phyloP scores from a whole-genome alignment of 2,329 filamentous ascomycete species.

The Pyricularia sp. region DNA sequence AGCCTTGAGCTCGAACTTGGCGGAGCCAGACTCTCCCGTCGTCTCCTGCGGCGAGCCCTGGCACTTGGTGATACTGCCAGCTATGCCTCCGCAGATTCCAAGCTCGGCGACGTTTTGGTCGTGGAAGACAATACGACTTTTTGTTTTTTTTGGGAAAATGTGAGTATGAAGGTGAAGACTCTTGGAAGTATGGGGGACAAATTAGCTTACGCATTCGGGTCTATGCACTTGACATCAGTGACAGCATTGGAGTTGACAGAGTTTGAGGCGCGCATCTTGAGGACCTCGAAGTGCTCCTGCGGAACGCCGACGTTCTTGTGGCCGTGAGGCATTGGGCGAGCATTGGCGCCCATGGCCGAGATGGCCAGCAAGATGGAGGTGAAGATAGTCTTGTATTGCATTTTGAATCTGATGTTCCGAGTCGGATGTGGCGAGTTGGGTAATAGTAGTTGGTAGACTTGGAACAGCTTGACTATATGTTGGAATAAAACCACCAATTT shows the following conservation, averaged over 20 bases:
- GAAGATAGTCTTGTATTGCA: slow-evolving; percentile 17
- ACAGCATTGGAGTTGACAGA: slow-evolving; percentile 27
- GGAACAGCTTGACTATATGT: background rate
- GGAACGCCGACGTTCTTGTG: slow-evolving; percentile 25
- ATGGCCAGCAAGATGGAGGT: slow-evolving; percentile 2
- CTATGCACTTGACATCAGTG: slow-evolving; percentile 25
- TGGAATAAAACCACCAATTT: background rate
- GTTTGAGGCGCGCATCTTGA: slow-evolving; percentile 24
- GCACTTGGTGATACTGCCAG: slow-evolving; percentile 31
- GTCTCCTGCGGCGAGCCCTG: slow-evolving; percentile 29
- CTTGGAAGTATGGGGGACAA: background rate
- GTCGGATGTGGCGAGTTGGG: background rate
- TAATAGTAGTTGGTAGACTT: background rate
- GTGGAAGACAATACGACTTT: slow-evolving; percentile 31
- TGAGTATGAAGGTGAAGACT: slow-evolving; percentile 1
- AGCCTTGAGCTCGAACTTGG: slow-evolving; percentile 32
- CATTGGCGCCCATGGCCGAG: slow-evolving; percentile 1
- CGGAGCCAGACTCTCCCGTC: slow-evolving; percentile 30
- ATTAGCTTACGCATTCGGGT: slow-evolving; percentile 24
- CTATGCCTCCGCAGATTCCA: slow-evolving; percentile 40
- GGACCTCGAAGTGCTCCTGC: slow-evolving; percentile 30
- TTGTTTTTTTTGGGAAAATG: too few relatives aligned
- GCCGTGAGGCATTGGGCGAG: slow-evolving; percentile 8
- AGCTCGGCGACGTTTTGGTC: slow-evolving; percentile 47
- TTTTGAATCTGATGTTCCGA: slow-evolving; percentile 10